Conservation (phyloP, 371 early-diverging fungal species). For the Spraguea lophii region DNA sequence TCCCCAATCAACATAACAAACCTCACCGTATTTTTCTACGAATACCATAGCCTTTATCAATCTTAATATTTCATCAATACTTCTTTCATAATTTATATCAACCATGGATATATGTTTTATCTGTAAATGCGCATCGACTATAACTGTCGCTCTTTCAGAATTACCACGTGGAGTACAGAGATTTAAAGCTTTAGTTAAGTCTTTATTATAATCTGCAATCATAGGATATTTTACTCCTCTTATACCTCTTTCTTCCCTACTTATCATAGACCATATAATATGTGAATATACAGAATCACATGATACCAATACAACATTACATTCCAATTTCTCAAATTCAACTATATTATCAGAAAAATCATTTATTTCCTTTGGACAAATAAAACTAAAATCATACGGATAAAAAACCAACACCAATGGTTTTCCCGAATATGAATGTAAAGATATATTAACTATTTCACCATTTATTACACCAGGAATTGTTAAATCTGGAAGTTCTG, state of each 20-base stretch:
- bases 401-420: constrained; percentile 40
- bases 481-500: no score
- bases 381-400: constrained; percentile 47
- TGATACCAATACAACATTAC: constrained; percentile 37
- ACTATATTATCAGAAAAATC: constrained; percentile 20
- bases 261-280: constrained; percentile 33
- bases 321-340: constrained; percentile 32
- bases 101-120: constrained; percentile 22
- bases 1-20: no score
- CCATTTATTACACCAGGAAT: no score
- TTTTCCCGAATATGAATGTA: constrained; percentile 57
- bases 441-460: no score
- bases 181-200: constrained; percentile 18
- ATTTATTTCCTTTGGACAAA: constrained; percentile 46
- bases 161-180: constrained; percentile 29
- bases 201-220: constrained; percentile 29
- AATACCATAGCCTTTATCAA: constrained; percentile 35
- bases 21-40: no score
- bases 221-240: constrained; percentile 34
- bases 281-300: constrained; percentile 45
- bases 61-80: constrained; percentile 35
- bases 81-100: constrained; percentile 36
- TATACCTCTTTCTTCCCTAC: constrained; percentile 29
- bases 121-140: constrained; percentile 23
- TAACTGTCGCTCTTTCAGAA: constrained; percentile 30